Conservation (phyloP, 768 basidiomycete genomes). For the Paxillus rubicundulus region DNA sequence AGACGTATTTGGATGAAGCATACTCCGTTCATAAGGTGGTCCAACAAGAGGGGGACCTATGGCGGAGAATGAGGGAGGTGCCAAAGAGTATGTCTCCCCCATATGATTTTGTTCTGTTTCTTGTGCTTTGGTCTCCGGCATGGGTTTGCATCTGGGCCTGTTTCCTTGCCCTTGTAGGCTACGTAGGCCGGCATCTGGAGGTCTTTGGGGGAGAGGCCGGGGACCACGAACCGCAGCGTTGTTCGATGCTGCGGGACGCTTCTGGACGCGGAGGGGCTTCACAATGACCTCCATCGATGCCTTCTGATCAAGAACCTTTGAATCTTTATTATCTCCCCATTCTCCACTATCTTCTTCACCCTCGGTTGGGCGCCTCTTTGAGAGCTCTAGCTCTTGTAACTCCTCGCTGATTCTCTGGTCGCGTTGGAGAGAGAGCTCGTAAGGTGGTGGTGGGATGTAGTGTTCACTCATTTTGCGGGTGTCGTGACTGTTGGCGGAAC, state of each 20-base stretch:
- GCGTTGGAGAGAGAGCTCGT: conserved; percentile 40
- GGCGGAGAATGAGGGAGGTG: conserved; percentile 35
- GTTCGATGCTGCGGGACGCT: background rate
- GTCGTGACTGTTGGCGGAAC: background rate
- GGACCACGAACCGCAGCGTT: conserved; percentile 2
- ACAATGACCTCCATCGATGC: background rate
- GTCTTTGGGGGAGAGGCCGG: conserved; percentile 29
- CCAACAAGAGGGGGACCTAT: conserved; percentile 36
- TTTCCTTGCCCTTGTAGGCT: background rate
- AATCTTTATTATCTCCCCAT: conserved; percentile 12
- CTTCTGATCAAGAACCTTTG: conserved; percentile 8
- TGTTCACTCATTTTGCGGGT: conserved; percentile 20
- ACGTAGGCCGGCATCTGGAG: conserved; percentile 5
- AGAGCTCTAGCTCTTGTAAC: conserved; percentile 7
- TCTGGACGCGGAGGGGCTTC: conserved; percentile 9
- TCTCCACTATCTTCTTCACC: conserved; percentile 19
- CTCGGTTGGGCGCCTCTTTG: conserved; percentile 11
- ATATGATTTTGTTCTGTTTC: background rate
- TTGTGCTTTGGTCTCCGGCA: conserved; percentile 8
- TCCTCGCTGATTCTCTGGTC: conserved; percentile 49
- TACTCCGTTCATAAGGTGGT: conserved; percentile 31
- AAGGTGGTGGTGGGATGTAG: conserved; percentile 38
- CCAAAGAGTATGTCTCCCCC: conserved; percentile 17
- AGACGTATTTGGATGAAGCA: conserved; percentile 21
- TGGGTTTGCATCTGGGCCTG: background rate